Evolutionary conservation across 83 land plant genomes (phyloP), one percentile per base, ranked within the genome.

Genomic region (Diphasiastrum complanatum): DNA sequence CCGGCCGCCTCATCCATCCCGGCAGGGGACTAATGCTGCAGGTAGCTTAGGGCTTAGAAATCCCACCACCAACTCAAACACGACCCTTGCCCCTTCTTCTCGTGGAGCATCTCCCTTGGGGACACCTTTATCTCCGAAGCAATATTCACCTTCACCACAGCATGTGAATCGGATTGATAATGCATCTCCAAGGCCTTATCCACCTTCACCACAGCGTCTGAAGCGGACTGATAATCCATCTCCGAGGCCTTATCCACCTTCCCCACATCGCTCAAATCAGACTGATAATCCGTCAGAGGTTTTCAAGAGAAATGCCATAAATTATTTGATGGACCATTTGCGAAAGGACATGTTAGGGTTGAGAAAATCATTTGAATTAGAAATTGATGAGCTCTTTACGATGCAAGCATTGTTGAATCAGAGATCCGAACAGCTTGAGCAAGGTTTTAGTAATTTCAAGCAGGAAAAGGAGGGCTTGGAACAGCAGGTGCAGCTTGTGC

Each of bases 301-400:
- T 3, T 89, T 61, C 61, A 67, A 61, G 63, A 61, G 80, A 30
- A 86, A 75, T 51, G 83, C 89, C 3, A 74, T 84, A 47, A 72
- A 68, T 33, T 78, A 76, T 70, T 51, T 95, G 1, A 65, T 81
- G 23, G 85, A 80, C 57, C 67, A 40, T 22, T 56, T 69, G 22
- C 81, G 80, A 36, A 59, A 27, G 14, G 99, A 95, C 56, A 63
- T 81, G 23, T 61, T 26, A 2, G 72, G 26, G 40, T n/a, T 95
- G 64, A 70, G 91, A 75, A 82, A 70, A 65, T 37, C 70, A 10
- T 64, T 71, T 45, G 89, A 86, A 71, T 73, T 54, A 1, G 93
- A 86, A 75, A 82, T 95, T 89, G 99, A 95, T 27, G 73, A 64
- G 45, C 43, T 89, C 33, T 80, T 86, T 45, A 62, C 35, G 10